A percentile compares a stretch with the other conserved stretches of the same genome.
Evolutionary conservation across 768 basidiomycete species (phyloP).

Genomic region (Dictyophora rubrovolvata): DNA sequence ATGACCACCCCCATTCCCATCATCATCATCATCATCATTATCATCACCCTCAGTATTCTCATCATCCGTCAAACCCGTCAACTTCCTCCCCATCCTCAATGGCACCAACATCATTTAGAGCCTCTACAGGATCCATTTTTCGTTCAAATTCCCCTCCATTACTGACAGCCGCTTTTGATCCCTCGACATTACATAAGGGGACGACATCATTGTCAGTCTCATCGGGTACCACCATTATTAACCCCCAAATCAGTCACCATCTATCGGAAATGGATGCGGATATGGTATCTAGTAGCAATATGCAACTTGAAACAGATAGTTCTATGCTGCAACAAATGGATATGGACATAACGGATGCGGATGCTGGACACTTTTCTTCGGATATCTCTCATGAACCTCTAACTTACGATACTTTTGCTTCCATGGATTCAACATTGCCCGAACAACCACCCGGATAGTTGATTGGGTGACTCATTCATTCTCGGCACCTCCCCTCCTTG

Average conservation of each 20-base stretch:
- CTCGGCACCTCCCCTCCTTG: background rate
- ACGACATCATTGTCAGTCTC: background rate
- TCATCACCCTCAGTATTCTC: conserved; percentile 4
- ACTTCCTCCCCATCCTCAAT: conserved; percentile 10
- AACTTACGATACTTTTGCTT: background rate
- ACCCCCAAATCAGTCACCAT: background rate
- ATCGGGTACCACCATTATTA: background rate
- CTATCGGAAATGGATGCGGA: background rate
- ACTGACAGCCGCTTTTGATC: conserved; percentile 10
- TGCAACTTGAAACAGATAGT: background rate
- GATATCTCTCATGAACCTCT: background rate
- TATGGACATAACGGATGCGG: background rate
- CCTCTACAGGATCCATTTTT: conserved; percentile 14
- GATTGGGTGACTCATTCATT: background rate
- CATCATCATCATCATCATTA: conserved; percentile 11
- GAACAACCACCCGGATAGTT: background rate
- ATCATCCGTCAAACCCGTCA: conserved; percentile 10
- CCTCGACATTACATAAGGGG: background rate
- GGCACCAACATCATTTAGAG: conserved; percentile 19
- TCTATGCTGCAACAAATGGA: background rate
- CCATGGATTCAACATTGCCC: background rate
- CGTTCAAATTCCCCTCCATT: conserved; percentile 20
- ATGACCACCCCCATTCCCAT: conserved; percentile 21
- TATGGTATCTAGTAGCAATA: background rate
- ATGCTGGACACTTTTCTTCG: background rate